These are phyloP conservation scores for Penicillium sclerotiorum DNA, from an alignment of 2,329 filamentous ascomycete genomes.

Conservation along the genomic window DNA sequence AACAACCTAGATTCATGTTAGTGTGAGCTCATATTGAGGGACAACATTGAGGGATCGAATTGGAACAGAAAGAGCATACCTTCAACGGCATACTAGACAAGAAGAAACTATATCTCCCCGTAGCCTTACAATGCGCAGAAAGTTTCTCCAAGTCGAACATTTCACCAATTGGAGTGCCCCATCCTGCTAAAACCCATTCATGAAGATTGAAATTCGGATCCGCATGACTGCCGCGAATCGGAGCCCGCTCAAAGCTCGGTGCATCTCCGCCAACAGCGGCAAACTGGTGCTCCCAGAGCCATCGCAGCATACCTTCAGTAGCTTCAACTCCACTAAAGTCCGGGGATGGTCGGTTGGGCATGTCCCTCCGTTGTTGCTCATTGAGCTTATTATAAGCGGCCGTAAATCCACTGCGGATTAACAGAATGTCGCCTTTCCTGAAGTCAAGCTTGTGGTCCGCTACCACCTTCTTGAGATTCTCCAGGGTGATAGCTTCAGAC, in stretches of 20 bases:
- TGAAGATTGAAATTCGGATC: slow-evolving; percentile 31
- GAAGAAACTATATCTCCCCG: slow-evolving; percentile 36
- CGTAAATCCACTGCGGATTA: slow-evolving; percentile 26
- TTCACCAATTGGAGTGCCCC: slow-evolving; percentile 38
- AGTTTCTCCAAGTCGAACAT: slow-evolving; percentile 39
- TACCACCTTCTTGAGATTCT: slow-evolving; percentile 16
- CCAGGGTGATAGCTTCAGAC: slow-evolving; percentile 21
- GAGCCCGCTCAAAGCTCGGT: slow-evolving; percentile 35
- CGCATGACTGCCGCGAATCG: slow-evolving; percentile 29
- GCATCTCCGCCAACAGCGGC: slow-evolving; percentile 38
- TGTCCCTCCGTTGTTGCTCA: slow-evolving; percentile 15
- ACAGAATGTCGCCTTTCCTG: slow-evolving; percentile 24
- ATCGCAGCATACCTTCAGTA: slow-evolving; percentile 34
- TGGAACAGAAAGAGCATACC: slow-evolving; percentile 12
- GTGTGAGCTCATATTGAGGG: neutral
- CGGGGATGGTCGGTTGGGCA: slow-evolving; percentile 20
- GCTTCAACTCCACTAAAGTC: slow-evolving; percentile 38
- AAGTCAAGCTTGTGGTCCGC: slow-evolving; percentile 20
- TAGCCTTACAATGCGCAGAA: slow-evolving; percentile 32
- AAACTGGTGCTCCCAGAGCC: slow-evolving; percentile 41
- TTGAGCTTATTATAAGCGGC: slow-evolving; percentile 21
- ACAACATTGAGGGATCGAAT: too few species aligned
- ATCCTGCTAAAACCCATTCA: slow-evolving; percentile 34
- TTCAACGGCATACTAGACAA: slow-evolving; percentile 38
- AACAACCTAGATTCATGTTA: slow-evolving; percentile 17